Conservation (phyloP, 108 stramenopile genomes). For the Mediolabrus comicus region DNA sequence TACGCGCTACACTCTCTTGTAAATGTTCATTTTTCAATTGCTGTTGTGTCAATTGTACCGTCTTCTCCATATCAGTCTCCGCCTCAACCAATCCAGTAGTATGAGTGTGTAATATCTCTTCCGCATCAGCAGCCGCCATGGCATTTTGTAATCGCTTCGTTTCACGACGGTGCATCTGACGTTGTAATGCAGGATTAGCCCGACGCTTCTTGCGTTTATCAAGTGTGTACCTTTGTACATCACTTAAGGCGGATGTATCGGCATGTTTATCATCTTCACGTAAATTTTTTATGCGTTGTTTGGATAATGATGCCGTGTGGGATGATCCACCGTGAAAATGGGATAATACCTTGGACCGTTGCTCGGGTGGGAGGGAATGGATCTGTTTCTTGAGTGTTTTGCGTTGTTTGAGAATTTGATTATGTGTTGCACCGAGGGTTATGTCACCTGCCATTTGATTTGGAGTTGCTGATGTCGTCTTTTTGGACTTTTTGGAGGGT, state of each 20-base stretch:
- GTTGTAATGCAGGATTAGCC: constrained; percentile 19
- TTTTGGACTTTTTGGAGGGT: constrained; percentile 1
- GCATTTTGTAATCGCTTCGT: constrained; percentile 73
- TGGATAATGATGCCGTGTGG: constrained; percentile 2
- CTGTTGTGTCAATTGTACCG: constrained; percentile 60
- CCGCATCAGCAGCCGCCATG: constrained; percentile 71
- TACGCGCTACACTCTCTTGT: constrained; percentile 59
- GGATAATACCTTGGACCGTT: constrained; percentile 15
- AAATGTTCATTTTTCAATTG: constrained; percentile 57
- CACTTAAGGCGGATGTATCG: constrained; percentile 1
- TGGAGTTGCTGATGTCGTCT: too few species aligned
- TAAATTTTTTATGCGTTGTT: constrained; percentile 14
- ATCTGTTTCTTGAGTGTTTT: constrained; percentile 7
- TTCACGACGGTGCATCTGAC: constrained; percentile 22
- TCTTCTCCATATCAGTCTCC: constrained; percentile 81
- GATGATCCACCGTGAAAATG: constrained; percentile 35
- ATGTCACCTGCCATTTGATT: constrained; percentile 9
- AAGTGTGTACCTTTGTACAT: constrained; percentile 1
- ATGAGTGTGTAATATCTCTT: constrained; percentile 69
- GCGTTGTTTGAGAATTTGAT: constrained; percentile 8
- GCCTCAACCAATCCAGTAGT: constrained; percentile 66
- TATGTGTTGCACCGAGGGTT: constrained; percentile 21
- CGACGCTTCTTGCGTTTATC: constrained; percentile 11
- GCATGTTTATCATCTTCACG: constrained; percentile 20
- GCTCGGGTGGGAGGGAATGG: constrained; percentile 10